These are phyloP conservation scores for Centaurea solstitialis DNA, from an alignment of 129 eudicot species.

Conservation along the genomic window DNA sequence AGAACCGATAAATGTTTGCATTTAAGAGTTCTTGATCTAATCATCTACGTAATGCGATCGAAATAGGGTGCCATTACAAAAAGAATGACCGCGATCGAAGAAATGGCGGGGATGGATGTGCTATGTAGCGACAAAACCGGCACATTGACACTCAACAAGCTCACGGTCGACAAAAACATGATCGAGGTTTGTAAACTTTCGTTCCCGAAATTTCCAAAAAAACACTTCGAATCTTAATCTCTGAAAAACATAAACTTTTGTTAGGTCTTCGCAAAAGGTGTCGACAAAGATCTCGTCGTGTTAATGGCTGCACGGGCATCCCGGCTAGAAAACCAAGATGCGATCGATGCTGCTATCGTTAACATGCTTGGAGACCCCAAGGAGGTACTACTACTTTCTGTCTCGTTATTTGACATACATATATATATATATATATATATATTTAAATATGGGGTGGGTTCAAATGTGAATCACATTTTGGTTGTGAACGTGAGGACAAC, in stretches of 20 bases:
- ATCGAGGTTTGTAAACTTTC: conserved; percentile 52
- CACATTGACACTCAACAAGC: conserved; percentile 79
- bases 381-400: conserved; percentile 47
- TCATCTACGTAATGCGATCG: background rate
- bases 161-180: conserved; percentile 75
- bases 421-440: too few relatives aligned
- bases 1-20: background rate
- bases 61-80: conserved; percentile 80
- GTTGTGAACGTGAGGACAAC: too few relatives aligned
- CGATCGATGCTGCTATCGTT: conserved; percentile 84
- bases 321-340: conserved; percentile 83
- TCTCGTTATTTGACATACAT: too few relatives aligned
- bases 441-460: too few relatives aligned
- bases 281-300: conserved; percentile 67
- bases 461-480: too few relatives aligned
- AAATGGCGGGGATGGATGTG: conserved; percentile 97
- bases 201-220: background rate
- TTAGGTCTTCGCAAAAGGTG: conserved; percentile 66
- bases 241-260: background rate
- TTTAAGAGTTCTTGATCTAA: background rate
- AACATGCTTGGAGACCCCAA: conserved; percentile 79
- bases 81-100: conserved; percentile 92
- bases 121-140: conserved; percentile 90
- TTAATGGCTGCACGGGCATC: conserved; percentile 92
- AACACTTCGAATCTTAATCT: background rate